A percentile compares a stretch with the other conserved stretches of the same genome.
Evolutionary conservation across 345 rosid species (phyloP).

Genomic region (Pugionium dolabratum): DNA sequence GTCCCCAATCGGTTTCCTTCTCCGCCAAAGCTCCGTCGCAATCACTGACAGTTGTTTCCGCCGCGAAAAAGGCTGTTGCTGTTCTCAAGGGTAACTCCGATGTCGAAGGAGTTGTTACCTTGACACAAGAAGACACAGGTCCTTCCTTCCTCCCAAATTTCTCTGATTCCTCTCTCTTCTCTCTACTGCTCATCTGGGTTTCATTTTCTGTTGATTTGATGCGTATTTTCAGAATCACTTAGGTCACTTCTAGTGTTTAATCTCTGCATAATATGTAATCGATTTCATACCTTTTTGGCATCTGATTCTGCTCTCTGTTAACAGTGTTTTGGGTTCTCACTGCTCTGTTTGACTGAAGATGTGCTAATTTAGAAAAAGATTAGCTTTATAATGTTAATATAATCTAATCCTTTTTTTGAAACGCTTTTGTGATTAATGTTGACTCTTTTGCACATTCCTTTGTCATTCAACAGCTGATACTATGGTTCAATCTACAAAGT

Average conservation of each 20-base stretch:
- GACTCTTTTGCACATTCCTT: background rate
- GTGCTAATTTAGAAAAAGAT: too few species aligned
- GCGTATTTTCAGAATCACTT: background rate
- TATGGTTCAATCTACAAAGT: background rate
- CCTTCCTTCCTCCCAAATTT: background rate
- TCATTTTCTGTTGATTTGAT: conserved; percentile 1
- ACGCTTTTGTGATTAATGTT: background rate
- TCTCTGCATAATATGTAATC: background rate
- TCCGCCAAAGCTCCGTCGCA: conserved; percentile 45
- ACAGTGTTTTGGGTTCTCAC: too few species aligned
- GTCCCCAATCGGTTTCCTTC: conserved; percentile 41
- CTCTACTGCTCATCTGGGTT: conserved; percentile 10
- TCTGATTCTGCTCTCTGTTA: too few species aligned
- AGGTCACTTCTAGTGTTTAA: background rate
- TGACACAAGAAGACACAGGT: conserved; percentile 81
- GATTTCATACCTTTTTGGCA: too few species aligned
- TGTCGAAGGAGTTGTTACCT: conserved; percentile 84
- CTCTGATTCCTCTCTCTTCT: background rate
- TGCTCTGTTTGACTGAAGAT: too few species aligned
- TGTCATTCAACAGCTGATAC: background rate
- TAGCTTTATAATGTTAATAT: background rate
- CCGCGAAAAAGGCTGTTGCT: conserved; percentile 81
- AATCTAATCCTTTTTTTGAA: background rate
- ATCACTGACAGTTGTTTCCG: conserved; percentile 58
- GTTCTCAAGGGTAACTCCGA: conserved; percentile 79